Percentiles rank a stretch among this genome's conserved stretches.
phyloP scores from a whole-genome alignment of 345 rosid genomes.

The Nephelium lappaceum region DNA sequence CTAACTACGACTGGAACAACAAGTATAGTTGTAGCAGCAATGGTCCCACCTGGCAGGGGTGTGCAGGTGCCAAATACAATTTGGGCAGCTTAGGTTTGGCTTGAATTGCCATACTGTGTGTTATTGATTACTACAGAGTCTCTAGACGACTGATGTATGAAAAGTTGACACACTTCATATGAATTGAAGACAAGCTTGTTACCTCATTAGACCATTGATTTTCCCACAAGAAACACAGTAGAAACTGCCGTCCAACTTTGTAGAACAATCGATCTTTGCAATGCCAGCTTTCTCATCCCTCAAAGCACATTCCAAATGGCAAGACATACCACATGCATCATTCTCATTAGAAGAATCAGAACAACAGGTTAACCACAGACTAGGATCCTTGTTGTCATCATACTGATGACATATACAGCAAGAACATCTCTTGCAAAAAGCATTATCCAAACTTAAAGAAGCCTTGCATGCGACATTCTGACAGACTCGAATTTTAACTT shows the following conservation, averaged over 20 bases:
- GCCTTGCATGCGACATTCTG: conserved; percentile 73
- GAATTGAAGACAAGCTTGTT: not conserved
- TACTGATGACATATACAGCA: conserved; percentile 76
- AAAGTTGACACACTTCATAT: not conserved
- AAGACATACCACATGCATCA: conserved; percentile 65
- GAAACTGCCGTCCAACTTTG: conserved; percentile 60
- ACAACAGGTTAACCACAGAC: conserved; percentile 78
- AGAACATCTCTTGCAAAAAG: conserved; percentile 81
- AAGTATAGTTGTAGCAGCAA: not conserved
- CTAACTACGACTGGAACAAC: not conserved
- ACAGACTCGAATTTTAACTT: conserved; percentile 45
- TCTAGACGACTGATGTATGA: not conserved
- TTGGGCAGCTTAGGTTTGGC: not conserved
- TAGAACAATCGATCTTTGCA: conserved; percentile 34
- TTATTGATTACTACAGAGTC: not conserved
- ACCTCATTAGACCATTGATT: conserved; percentile 63
- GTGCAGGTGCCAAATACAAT: not conserved
- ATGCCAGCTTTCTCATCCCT: conserved; percentile 58
- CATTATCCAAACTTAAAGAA: conserved; percentile 41
- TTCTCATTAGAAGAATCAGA: conserved; percentile 49
- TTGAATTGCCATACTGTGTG: not conserved
- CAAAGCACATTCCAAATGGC: conserved; percentile 76
- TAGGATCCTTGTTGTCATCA: conserved; percentile 89
- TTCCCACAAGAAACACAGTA: conserved; percentile 72
- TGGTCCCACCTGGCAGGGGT: not conserved